Base-by-base conservation (phyloP, 2,329 filamentous ascomycete species). In the Cytospora piceae region DNA sequence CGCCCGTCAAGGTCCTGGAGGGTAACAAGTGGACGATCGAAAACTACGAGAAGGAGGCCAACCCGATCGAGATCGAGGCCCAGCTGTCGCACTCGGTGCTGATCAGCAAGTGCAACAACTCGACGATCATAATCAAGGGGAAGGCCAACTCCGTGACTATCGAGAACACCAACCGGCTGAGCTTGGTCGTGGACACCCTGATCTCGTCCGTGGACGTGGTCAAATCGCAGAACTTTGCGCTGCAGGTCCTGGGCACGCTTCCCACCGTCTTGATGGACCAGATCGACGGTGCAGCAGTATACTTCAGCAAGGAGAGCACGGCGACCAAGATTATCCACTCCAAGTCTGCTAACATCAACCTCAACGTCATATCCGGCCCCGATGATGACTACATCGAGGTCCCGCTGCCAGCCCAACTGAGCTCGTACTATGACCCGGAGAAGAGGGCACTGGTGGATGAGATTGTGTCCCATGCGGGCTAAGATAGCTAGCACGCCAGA, bases 141-240 rank as follows among this genome's bases (percentile, higher is more conserved):
- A 99, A 99, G 80, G 93, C 92, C 65, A 99, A 99, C 76, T 93
- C 95, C n/a, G 91, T 99, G 69, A 94, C 93, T 6, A 86, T 98
- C 71, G 95, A 98, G 80, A 97, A 97, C 80, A 94, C 90, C 64
- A 87, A 84, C 56, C 90, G 92, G 58, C 83, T 96, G 22, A 96
- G 92, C 32, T 85, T 99, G 61, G 87, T 98, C 60, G 86, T 98
- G 62, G 94, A 98, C 72, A 92, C 89, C 0, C 87, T 98, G 14
- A 92, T 98, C 57, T 96, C 92, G 58, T 93, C 91, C 37, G 87
- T 99, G 64, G 95, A 99, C 74, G 91, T 96, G 29, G 95, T 99
- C 82, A 98, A 98, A 80, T 94, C 91, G 57, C 87, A 91, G 71
- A 96, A 95, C 77, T 97, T 99, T 75, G 94, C 93, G 17, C 82